Conservation (phyloP, 352 stramenopile species). For the Stephanocyclus meneghinianus region DNA sequence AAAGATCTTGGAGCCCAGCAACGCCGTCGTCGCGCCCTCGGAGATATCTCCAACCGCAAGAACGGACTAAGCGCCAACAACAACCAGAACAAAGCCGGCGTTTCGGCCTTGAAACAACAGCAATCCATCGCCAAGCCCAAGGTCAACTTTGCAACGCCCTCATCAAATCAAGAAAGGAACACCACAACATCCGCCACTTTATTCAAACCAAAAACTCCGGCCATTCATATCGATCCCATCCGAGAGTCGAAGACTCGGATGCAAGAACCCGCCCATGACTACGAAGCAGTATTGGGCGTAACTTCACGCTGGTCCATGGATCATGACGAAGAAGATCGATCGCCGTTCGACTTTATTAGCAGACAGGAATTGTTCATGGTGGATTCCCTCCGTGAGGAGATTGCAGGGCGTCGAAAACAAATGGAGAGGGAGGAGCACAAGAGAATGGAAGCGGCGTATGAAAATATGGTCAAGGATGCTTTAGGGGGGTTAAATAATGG, state of each 20-base stretch:
- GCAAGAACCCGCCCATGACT: constrained; percentile 13
- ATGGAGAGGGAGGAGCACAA: neutral
- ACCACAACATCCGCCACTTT: neutral
- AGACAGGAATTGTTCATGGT: constrained; percentile 12
- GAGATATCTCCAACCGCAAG: constrained; percentile 52
- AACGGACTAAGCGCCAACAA: neutral
- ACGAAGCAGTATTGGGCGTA: constrained; percentile 32
- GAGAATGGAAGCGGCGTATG: constrained; percentile 4
- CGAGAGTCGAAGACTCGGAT: neutral
- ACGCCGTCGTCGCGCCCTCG: constrained; percentile 41
- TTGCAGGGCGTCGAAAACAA: neutral
- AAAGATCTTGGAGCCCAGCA: constrained; percentile 14
- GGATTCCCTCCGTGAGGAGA: neutral
- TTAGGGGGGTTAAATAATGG: neutral
- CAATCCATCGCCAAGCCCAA: neutral
- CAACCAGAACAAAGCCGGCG: neutral
- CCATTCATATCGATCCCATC: constrained; percentile 5
- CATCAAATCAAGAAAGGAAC: neutral
- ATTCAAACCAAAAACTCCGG: neutral
- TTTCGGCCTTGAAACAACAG: constrained; percentile 16
- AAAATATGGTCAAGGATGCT: neutral
- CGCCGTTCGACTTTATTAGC: constrained; percentile 6
- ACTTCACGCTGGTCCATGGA: constrained; percentile 37
- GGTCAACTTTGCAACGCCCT: constrained; percentile 7
- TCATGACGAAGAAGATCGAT: constrained; percentile 6